Conservation (phyloP, 177 flowering plant species). For the Tripterygium wilfordii region DNA sequence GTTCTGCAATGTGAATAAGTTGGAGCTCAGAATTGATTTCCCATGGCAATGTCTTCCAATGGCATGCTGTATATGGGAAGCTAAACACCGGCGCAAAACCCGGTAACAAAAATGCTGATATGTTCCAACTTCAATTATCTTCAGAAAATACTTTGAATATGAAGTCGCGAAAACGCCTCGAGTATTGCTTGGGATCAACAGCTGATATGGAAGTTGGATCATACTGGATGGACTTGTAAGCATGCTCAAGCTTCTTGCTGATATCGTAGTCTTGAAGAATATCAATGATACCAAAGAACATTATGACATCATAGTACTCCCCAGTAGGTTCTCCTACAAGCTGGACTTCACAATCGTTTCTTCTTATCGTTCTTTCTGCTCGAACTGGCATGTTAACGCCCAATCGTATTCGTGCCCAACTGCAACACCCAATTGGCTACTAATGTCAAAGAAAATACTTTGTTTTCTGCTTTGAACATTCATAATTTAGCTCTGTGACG, state of each 20-base stretch:
- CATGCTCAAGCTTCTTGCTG: conserved; percentile 61
- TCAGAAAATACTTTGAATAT: conserved; percentile 34
- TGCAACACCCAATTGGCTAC: conserved; percentile 5
- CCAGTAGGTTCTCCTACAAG: conserved; percentile 46
- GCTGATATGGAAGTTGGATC: conserved; percentile 60
- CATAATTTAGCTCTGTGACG: neutral
- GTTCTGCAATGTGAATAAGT: too few species aligned
- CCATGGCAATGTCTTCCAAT: too few species aligned
- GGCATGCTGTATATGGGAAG: too few species aligned
- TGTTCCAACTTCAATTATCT: conserved; percentile 27
- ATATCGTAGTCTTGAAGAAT: conserved; percentile 67
- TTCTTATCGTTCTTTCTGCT: conserved; percentile 35
- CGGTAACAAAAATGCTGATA: too few species aligned
- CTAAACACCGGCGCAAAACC: too few species aligned
- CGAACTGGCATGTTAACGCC: conserved; percentile 52
- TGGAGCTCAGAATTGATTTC: neutral
- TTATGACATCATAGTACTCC: conserved; percentile 37
- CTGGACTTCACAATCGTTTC: conserved; percentile 27
- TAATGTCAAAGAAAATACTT: neutral
- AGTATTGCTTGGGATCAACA: conserved; percentile 50
- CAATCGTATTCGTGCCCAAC: conserved; percentile 40
- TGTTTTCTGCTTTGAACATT: neutral
- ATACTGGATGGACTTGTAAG: conserved; percentile 58
- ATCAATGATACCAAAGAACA: conserved; percentile 58
- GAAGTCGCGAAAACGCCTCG: conserved; percentile 54